Evolutionary conservation across 495 filamentous ascomycete species (phyloP).

Genomic region (Penicillium verhagenii): DNA sequence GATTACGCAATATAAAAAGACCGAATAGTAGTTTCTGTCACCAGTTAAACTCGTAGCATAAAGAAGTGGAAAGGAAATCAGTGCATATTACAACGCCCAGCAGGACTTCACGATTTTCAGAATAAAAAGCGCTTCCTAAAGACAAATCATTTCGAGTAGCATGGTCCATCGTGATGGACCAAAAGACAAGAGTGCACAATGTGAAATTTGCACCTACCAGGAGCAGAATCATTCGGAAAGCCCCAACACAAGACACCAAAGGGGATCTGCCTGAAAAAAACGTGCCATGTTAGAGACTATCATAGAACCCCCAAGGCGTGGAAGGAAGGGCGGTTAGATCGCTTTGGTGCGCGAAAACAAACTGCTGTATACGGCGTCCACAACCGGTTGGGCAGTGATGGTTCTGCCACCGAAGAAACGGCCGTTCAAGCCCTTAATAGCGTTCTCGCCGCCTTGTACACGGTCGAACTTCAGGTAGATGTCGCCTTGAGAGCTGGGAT

Average conservation of each 20-base stretch:
- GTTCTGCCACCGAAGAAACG: conserved; percentile 88
- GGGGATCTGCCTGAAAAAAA: conserved; percentile 22
- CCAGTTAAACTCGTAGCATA: not conserved
- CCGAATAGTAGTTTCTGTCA: not conserved
- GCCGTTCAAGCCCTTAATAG: conserved; percentile 95
- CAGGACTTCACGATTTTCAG: not conserved
- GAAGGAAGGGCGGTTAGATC: conserved; percentile 34
- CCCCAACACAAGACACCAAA: conserved; percentile 20
- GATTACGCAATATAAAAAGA: not conserved
- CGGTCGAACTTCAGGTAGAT: conserved; percentile 98
- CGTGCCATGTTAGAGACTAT: conserved; percentile 9
- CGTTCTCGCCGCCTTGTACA: conserved; percentile 91
- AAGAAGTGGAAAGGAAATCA: conserved; percentile 5
- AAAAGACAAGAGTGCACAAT: not conserved
- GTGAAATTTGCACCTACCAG: conserved; percentile 41
- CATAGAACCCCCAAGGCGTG: conserved; percentile 1
- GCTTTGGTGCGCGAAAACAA: conserved; percentile 86
- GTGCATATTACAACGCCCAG: not conserved
- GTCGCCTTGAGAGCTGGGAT: conserved; percentile 90
- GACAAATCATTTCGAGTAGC: conserved; percentile 5
- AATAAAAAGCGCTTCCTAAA: conserved; percentile 2
- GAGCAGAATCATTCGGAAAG: conserved; percentile 37
- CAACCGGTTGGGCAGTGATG: conserved; percentile 92
- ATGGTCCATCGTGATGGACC: not conserved
- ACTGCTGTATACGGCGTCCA: conserved; percentile 97